Base-by-base conservation (phyloP, 2,329 filamentous ascomycete species). In the Myriosclerotinia curreyana region DNA sequence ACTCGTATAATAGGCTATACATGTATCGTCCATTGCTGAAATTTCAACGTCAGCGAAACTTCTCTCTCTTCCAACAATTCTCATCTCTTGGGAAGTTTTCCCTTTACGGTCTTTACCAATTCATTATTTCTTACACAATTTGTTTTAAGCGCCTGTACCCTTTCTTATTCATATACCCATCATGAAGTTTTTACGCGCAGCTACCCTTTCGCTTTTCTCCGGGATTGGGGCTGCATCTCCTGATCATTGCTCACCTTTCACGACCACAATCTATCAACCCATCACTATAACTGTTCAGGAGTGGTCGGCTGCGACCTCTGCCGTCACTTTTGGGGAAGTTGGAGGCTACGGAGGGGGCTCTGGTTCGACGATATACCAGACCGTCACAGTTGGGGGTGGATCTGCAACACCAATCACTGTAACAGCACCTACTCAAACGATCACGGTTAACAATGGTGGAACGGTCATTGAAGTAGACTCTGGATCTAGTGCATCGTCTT, bases 261-360 rank as follows among this genome's bases (percentile, higher is more conserved):
- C 60, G n/a, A 49, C 50, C n/a, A 62, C 60, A 22, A 55, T 62
- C 38, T 62, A 55, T 15, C 60, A 62, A 7, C 60, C 60, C 9
- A 62, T 38, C 34, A 56, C 50, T 28, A 38, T 56, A 38, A 62
- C 60, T 55, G 28, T 62, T 17, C 36, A 14, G 36, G 60, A 46
- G 31, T 4, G 40, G 9, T 55, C 50, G 3, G n/a, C 44, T 5
- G 9, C 48, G 8, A 56, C 60, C 7, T 55, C 60, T 38, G 56
- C 42, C 17, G 31, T 62, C 12, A 62, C 50, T 20, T 9, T 62
- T 15, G 60, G 48, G 11, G 25, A n/a, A 40, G 48, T 11, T 14
- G 48, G 51, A 44, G 60, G 31, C 2, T 52, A 52, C 15, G 34
- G 34, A 40, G 15, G 25, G 38, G 22, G 22, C n/a, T 34, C n/a